A percentile compares a stretch with the other conserved stretches of the same genome.
phyloP scores from a whole-genome alignment of 139 green algal species.

The Chlorella sp. region DNA sequence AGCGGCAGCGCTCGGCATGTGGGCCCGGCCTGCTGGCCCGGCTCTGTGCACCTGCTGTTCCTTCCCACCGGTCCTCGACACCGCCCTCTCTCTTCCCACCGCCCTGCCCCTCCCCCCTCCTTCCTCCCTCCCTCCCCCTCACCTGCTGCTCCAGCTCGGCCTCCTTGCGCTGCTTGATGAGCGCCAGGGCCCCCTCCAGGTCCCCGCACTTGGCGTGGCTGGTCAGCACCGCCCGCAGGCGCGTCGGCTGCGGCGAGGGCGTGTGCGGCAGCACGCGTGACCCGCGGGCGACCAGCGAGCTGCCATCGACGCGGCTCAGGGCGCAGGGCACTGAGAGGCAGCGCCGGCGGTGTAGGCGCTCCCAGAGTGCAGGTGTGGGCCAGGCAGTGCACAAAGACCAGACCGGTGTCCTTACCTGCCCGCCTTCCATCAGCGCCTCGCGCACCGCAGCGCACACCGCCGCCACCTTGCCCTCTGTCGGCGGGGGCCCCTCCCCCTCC shows the following conservation, averaged over 20 bases:
- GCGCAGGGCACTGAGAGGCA: not conserved
- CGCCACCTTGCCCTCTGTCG: conserved; percentile 50
- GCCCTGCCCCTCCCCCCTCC: not conserved
- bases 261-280: no score
- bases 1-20: no score
- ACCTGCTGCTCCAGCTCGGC: conserved; percentile 47
- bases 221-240: conserved; percentile 66
- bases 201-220: conserved; percentile 48
- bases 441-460: conserved; percentile 45
- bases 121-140: not conserved
- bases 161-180: conserved; percentile 69
- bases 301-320: not conserved
- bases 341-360: not conserved
- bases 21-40: no score
- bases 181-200: conserved; percentile 72
- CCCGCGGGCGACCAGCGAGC: no score
- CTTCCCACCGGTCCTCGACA: no score
- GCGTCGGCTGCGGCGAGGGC: conserved; percentile 11
- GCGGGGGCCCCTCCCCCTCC: no score
- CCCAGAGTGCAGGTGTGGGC: no score
- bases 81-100: no score
- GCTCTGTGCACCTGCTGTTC: not conserved
- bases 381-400: not conserved
- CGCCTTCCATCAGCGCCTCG: conserved; percentile 24
- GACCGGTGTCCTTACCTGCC: not conserved